Evolutionary conservation across 2,329 filamentous ascomycete genomes (phyloP).

Genomic region (Diaporthe ampelina): DNA sequence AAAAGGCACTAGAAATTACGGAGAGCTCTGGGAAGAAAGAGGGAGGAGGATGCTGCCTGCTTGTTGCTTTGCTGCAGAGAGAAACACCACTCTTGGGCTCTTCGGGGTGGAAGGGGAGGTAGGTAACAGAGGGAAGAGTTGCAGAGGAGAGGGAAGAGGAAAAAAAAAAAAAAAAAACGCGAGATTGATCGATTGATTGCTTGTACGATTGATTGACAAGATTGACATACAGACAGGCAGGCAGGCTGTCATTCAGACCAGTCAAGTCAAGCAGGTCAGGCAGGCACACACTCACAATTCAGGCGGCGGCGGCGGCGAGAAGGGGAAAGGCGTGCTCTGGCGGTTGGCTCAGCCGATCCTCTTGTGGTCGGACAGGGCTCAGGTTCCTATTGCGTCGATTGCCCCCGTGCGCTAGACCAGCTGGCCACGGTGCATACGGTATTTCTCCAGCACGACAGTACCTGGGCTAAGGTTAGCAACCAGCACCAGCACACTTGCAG

Average conservation of each 20-base stretch:
- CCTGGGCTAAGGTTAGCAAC: background rate
- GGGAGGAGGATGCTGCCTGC: conserved; percentile 22
- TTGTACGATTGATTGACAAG: conserved; percentile 19
- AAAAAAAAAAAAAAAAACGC: background rate
- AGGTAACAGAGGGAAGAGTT: background rate
- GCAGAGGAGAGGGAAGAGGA: background rate
- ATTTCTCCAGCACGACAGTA: conserved; percentile 23
- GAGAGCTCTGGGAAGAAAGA: conserved; percentile 19
- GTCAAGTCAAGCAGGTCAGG: conserved; percentile 20
- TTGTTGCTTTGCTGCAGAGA: conserved; percentile 38
- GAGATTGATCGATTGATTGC: conserved; percentile 23
- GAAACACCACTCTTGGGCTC: conserved; percentile 9
- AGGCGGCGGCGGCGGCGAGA: conserved; percentile 34
- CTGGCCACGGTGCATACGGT: background rate
- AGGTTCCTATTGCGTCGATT: conserved; percentile 34
- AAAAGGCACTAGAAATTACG: conserved; percentile 24
- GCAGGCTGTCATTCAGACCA: conserved; percentile 12
- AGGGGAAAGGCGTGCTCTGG: conserved; percentile 30
- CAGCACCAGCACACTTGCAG: conserved; percentile 3
- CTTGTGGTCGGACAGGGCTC: conserved; percentile 29
- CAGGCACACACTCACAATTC: conserved; percentile 23
- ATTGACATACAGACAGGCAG: conserved; percentile 19
- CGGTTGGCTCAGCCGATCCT: conserved; percentile 36
- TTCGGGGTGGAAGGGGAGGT: background rate
- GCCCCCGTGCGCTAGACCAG: conserved; percentile 23